Base-by-base conservation (phyloP, 441 rosid species). In the Theobroma grandiflorum region DNA sequence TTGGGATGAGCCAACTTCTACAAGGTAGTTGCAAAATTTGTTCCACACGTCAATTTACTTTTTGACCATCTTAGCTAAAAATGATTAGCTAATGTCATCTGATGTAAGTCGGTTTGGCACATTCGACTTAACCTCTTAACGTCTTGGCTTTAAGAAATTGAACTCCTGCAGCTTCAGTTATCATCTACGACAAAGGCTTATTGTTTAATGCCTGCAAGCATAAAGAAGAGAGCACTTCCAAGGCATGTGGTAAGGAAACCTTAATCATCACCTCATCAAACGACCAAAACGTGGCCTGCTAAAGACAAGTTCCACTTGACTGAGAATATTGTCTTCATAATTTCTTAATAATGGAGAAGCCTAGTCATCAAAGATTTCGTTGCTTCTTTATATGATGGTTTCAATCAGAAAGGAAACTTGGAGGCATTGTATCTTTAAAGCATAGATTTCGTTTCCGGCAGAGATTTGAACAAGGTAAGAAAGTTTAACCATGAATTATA, bases 1-100 rank as follows among this genome's bases (percentile, higher is more conserved):
- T 64, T 15, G 22, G 42, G 37, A 66, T 45, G 49, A 26, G 59
- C 64, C 16, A 76, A 62, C 0, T 42, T 47, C 53, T 16, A 33
- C 38, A 38, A 15, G 49, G 18, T 12, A 31, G 26, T 45, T 20
- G 58, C 55, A 67, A 68, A 78, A 67, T 8, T 59, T 37, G 61
- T n/a, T 78, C 76, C 61, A 42, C 61, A 42, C 11, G 11, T 35
- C 74, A 26, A 2, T 0, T 35, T 11, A 1, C 35, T 70, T 58
- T 78, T 78, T 70, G 77, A 70, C 76, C 77, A 49, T 35, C 38
- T 16, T 12, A 2, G 3, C 26, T 12, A 11, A 5, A 20, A 33
- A 66, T 55, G 52, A 40, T 22, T 49, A 26, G 15, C 33, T 33
- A 8, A 12, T 61, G 58, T 4, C 12, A 42, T 52, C 14, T 37